Base-by-base conservation (phyloP, 1,139 yeast genomes). In the Hemisphaericaspora lyxosophila region DNA sequence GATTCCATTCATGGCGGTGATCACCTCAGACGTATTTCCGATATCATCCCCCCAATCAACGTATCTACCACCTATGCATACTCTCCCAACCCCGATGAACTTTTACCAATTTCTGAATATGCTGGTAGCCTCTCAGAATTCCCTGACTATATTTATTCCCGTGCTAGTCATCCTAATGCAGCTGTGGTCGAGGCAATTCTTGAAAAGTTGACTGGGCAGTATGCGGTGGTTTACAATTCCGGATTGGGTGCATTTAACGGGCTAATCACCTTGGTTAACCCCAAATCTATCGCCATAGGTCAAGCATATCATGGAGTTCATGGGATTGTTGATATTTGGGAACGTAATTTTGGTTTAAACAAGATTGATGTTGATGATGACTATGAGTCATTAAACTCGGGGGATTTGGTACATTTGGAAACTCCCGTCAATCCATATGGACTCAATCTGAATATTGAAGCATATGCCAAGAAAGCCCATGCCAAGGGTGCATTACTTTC, bases 391-490 rank as follows among this genome's bases (percentile, higher is more conserved):
- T 65, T 84, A 39, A 64, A 73, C 16, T 49, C 62, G 26, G 96
- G 96, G 19, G 97, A 89, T 57, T 62, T 89, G 28, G 73, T 89
- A 27, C 95, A 88, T 55, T 55, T 89, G 33, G 97, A 89, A 61
- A 80, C 95, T 0, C 97, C 97, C 4, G 80, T 87, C 41, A 90
- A 90, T 57, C 97, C 97, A 14, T 77, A 74, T 38, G 96, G 96
- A 1, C 65, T 73, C 6, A 77, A 82, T n/a, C 64, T 69, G 38
- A 87, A 85, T 53, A 77, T 89, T 39, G 62, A 66, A 16, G 62
- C 73, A 38, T 84, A 73, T 54, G 88, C 90, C 3, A 65, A 75
- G 3, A 64, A 70, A 38, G 92, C 95, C 0, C 95, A 88, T 54
- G 63, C 69, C 0, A 71, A 73, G 40, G 88, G 89, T 3, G 95